A percentile compares a stretch with the other conserved stretches of the same genome.
Evolutionary conservation across 2,329 filamentous ascomycete species (phyloP).

Genomic region (Botryotinia calthae): DNA sequence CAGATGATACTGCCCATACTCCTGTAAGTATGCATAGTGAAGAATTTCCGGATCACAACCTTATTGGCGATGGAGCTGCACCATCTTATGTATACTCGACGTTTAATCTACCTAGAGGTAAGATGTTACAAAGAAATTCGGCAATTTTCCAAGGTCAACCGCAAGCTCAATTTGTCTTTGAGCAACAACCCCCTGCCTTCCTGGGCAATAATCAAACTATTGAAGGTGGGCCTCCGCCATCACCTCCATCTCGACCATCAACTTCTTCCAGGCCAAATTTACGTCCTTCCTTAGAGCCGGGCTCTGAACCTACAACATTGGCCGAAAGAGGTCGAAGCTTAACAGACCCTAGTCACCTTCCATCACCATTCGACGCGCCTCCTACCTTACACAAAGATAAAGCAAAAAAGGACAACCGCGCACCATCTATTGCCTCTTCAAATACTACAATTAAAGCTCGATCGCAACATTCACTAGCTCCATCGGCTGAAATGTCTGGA

Average conservation of each 20-base stretch:
- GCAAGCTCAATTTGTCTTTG: constrained; percentile 57
- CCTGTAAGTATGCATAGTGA: constrained; percentile 72
- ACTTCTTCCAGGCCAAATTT: constrained; percentile 48
- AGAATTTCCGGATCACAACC: constrained; percentile 55
- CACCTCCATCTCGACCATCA: constrained; percentile 58
- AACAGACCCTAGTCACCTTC: constrained; percentile 42
- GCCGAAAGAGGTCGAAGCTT: constrained; percentile 45
- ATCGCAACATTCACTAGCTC: constrained; percentile 51
- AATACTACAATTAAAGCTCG: constrained; percentile 41
- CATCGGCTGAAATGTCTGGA: constrained; percentile 67
- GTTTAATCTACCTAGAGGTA: constrained; percentile 79
- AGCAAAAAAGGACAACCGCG: constrained; percentile 37
- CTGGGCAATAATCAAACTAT: constrained; percentile 46
- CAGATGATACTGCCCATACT: constrained; percentile 65
- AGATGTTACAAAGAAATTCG: constrained; percentile 69
- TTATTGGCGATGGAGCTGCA: constrained; percentile 48
- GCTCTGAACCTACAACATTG: constrained; percentile 49
- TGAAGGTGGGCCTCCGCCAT: constrained; percentile 53
- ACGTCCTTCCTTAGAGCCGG: constrained; percentile 48
- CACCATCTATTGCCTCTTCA: constrained; percentile 32
- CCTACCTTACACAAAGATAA: constrained; percentile 39
- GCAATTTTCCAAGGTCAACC: constrained; percentile 52
- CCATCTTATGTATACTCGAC: constrained; percentile 85
- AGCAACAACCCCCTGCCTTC: constrained; percentile 50
- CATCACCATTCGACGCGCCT: constrained; percentile 33